Base-by-base conservation (phyloP, 768 basidiomycete species). In the Crucibulum laeve region DNA sequence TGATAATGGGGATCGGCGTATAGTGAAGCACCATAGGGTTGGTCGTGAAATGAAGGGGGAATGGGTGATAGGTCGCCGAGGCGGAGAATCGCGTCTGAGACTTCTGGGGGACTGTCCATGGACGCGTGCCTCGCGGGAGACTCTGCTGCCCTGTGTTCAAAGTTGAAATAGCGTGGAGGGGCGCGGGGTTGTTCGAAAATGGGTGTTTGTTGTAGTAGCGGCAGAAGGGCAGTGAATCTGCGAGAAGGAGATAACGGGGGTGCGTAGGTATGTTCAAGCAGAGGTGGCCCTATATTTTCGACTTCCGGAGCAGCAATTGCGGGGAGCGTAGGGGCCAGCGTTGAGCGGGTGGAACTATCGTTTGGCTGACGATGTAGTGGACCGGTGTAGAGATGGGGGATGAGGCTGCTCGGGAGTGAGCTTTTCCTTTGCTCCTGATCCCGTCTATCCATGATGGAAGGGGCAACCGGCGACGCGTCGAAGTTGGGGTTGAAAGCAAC, bases 391-490 rank as follows among this genome's bases (percentile, higher is more conserved):
- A 79, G 68, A 50, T 70, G 73, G n/a, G 70, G 70, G 44, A 69
- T 70, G 30, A 81, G 67, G 47, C 68, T 73, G 47, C 62, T 65
- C 26, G 79, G 79, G 14, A 81, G 69, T 23, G 74, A 74, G 64
- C 75, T 78, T 47, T 68, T 63, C 46, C 55, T 53, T 36, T 36
- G 44, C 40, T 55, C 49, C 40, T 50, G 50, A 47, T 59, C 54
- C 44, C 51, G 43, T 42, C 52, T 50, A 38, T 59, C 59, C 61
- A 59, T 61, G 25, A 43, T 47, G 38, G 33, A 32, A 25, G 6
- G 19, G 38, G 26, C 6, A 21, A 23, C 17, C 24, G 42, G 22
- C 11, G 28, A n/a, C 35, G 19, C 35, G 33, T 34, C 3, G 22
- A 8, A 33, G 41, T n/a, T n/a, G 30, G 14, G 6, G n/a, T 17